A percentile compares a stretch with the other conserved stretches of the same genome.
These are phyloP conservation scores for Myxozyma vanderwaltii DNA, from an alignment of 805 yeast genomes.

Conservation along the genomic window DNA sequence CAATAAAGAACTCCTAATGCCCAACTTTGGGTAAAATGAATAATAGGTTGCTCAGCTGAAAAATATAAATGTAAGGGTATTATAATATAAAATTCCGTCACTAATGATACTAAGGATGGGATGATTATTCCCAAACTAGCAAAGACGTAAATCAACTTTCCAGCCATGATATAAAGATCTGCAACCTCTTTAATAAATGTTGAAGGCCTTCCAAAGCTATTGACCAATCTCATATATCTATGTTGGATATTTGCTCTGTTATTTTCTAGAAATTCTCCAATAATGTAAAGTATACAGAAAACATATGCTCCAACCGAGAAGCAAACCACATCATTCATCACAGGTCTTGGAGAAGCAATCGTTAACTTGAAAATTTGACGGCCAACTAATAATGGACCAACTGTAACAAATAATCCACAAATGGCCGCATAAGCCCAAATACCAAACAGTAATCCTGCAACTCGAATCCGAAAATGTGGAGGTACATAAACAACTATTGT, in stretches of 20 bases:
- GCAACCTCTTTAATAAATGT: slow-evolving; percentile 16
- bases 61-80: slow-evolving; percentile 21
- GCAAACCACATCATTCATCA: slow-evolving; percentile 35
- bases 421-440: slow-evolving; percentile 50
- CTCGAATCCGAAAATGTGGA: slow-evolving; percentile 66
- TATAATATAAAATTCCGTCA: slow-evolving; percentile 31
- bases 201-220: neutral
- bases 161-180: neutral
- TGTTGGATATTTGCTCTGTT: slow-evolving; percentile 7
- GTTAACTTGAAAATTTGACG: slow-evolving; percentile 22
- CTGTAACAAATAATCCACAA: slow-evolving; percentile 34
- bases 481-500: slow-evolving; percentile 80
- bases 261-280: slow-evolving; percentile 5
- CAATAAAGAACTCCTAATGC: slow-evolving; percentile 27
- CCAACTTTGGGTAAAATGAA: slow-evolving; percentile 28
- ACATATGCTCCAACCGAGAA: slow-evolving; percentile 36
- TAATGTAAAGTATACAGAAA: slow-evolving; percentile 9
- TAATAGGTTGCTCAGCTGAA: slow-evolving; percentile 21
- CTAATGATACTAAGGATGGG: slow-evolving; percentile 27
- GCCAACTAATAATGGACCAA: slow-evolving; percentile 40
- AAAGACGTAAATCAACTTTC: neutral
- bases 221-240: neutral
- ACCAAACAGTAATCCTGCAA: slow-evolving; percentile 51
- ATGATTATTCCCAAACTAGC: slow-evolving; percentile 19
- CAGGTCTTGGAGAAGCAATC: slow-evolving; percentile 11